Conservation (phyloP, 345 rosid species). For the Salix suchowensis region DNA sequence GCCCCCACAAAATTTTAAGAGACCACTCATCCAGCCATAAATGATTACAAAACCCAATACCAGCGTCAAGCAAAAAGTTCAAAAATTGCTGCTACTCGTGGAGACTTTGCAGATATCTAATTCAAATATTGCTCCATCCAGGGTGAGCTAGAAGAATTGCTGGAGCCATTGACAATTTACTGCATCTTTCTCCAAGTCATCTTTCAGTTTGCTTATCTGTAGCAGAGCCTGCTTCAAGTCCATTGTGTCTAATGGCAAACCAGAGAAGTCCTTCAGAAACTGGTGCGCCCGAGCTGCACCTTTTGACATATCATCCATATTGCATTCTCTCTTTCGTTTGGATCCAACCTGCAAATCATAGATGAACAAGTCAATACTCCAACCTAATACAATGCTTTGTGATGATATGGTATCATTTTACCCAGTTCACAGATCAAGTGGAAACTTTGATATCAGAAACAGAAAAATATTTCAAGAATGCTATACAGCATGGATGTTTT, state of each 20-base stretch:
- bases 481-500: too few species aligned
- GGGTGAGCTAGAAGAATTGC: constrained; percentile 49
- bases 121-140: neutral
- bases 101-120: neutral
- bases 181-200: constrained; percentile 68
- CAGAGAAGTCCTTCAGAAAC: constrained; percentile 76
- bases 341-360: constrained; percentile 47
- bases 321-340: constrained; percentile 62
- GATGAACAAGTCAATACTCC: neutral
- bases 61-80: too few species aligned
- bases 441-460: too few species aligned
- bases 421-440: too few species aligned
- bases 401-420: neutral
- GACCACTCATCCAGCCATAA: too few species aligned
- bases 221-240: constrained; percentile 67
- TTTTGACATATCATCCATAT: constrained; percentile 52
- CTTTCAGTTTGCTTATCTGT: constrained; percentile 50
- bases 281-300: constrained; percentile 75
- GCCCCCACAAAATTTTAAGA: too few species aligned
- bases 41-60: too few species aligned
- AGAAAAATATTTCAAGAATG: too few species aligned
- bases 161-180: constrained; percentile 57
- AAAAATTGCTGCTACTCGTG: neutral
- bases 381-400: neutral
- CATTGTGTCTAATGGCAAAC: constrained; percentile 78